phyloP scores from a whole-genome alignment of 495 filamentous ascomycete species.

The Lichina pygmaea region DNA sequence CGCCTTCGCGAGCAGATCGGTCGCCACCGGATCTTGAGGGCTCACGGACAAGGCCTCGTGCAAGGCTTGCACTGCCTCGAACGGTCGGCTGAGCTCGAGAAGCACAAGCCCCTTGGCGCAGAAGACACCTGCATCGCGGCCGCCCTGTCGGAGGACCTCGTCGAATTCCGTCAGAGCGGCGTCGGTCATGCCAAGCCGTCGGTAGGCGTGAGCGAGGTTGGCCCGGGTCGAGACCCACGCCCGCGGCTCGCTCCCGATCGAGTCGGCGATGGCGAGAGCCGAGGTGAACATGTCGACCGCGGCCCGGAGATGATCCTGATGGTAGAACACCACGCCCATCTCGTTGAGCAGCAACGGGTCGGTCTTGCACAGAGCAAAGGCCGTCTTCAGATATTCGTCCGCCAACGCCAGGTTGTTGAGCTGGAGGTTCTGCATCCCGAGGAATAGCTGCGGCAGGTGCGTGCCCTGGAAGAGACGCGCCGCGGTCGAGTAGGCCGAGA shows the following conservation, averaged over 20 bases:
- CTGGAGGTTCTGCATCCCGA: conserved; percentile 95
- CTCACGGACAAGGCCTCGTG: conserved; percentile 17
- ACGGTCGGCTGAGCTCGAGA: conserved; percentile 13
- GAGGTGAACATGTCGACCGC: conserved; percentile 46
- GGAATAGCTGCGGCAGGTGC: conserved; percentile 82
- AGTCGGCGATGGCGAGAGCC: conserved; percentile 47
- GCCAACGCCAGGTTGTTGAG: conserved; percentile 85
- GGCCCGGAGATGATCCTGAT: conserved; percentile 52
- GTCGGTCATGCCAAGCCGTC: conserved; percentile 39
- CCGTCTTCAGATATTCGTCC: conserved; percentile 82
- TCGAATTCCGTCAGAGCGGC: conserved; percentile 56
- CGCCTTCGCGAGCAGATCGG: conserved; percentile 13
- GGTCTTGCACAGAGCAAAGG: conserved; percentile 43
- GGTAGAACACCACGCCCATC: conserved; percentile 79
- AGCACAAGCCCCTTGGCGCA: conserved; percentile 29
- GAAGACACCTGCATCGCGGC: conserved; percentile 43
- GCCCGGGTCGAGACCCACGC: conserved; percentile 74
- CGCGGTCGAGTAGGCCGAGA: conserved; percentile 90
- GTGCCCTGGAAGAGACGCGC: conserved; percentile 91
- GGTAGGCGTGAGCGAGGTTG: conserved; percentile 70
- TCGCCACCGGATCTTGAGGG: conserved; percentile 17
- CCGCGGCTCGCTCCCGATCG: conserved; percentile 52
- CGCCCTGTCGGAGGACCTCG: conserved; percentile 51
- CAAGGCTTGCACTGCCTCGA: conserved; percentile 13
- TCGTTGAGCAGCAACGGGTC: conserved; percentile 90